Base-by-base conservation (phyloP, 768 basidiomycete genomes). In the Porpolomopsis calyptriformis region DNA sequence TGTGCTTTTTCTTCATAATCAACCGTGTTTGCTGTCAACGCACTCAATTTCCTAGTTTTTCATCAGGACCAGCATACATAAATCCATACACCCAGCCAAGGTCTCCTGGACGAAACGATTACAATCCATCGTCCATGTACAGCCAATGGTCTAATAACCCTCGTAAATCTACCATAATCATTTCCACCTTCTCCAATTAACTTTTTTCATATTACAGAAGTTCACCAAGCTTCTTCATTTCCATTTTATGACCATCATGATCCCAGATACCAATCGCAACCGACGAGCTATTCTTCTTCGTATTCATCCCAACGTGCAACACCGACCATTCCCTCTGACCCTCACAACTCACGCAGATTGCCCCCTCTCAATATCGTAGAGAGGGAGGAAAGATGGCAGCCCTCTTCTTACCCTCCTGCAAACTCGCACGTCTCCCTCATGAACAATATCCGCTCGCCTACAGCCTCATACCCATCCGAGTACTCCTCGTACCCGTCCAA, bases 11-110 rank as follows among this genome's bases (percentile, higher is more conserved):
- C 67, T 72, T 31, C 26, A 33, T 43, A 60, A 67, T 70, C 59
- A 72, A 64, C 67, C 73, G 64, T 73, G 64, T 59, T 47, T 42
- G 24, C 58, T 57, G 63, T 60, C 72, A 69, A 69, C 66, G 58
- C 66, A 67, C 76, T 79, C 75, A 79, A 77, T 67, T 65, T 67
- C 63, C 62, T 66, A 65, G 68, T 62, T 73, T 70, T 56, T 64
- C 53, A 58, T 67, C 62, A 71, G 67, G 65, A 82, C 81, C 70
- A 66, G 76, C 80, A 72, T 76, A 75, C 67, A 57, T 73, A 64
- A 74, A 66, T 59, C 67, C 77, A 51, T 82, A 74, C 64, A 66
- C 76, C 26, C 79, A 81, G 68, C 74, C 77, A 54, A 78, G 81
- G 56, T 73, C 80, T 45, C 76, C 76, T 41, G 68, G 67, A 55